Base-by-base conservation (phyloP, 768 basidiomycete genomes). In the Stropharia rugosoannulata region DNA sequence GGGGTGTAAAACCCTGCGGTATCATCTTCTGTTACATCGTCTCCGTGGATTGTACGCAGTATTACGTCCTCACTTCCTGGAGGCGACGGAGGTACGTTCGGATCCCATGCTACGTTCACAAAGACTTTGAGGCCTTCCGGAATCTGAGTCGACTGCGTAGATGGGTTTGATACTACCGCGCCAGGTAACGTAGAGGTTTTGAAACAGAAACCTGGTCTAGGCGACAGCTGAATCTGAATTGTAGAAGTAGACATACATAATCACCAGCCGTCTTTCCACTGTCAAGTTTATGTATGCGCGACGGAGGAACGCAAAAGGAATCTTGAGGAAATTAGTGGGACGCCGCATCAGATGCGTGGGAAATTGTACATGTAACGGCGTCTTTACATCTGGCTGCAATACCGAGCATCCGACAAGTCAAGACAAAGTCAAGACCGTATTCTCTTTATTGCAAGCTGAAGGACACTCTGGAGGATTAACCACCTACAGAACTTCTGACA, bases 31-130 rank as follows among this genome's bases (percentile, higher is more conserved):
- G 78, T 75, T 2, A 71, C 50, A 49, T 78, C 75, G 44, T 80
- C 74, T 25, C 80, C 81, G 18, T 69, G 67, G 73, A 89, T 81
- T 8, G 86, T 86, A 16, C 71, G 72, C 16, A 77, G 79, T 40
- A 89, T 81, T 4, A 67, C 76, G 10, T 83, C 80, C 58, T 87
- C 82, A 59, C 69, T 79, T 1, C 74, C 81, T n/a, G 77, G 70
- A 9, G 86, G 86, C 0, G 90, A 88, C 0, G 85, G 77, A 3
- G 90, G 90, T 0, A 91, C 81, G 56, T 84, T 79, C 7, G 70
- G 18, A 54, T 89, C 87, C 80, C 84, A 92, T 16, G 84, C 82
- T 9, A 93, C 71, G 63, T 93, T 93, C 16, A 90, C 70, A 66
- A 93, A 93, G 29, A 90, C 68, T 69, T 93, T 91, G 58, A 72